A percentile compares a stretch with the other conserved stretches of the same genome.
These are phyloP conservation scores for Stentor coeruleus DNA, from an alignment of 73 alveolate genomes.

Conservation along the genomic window DNA sequence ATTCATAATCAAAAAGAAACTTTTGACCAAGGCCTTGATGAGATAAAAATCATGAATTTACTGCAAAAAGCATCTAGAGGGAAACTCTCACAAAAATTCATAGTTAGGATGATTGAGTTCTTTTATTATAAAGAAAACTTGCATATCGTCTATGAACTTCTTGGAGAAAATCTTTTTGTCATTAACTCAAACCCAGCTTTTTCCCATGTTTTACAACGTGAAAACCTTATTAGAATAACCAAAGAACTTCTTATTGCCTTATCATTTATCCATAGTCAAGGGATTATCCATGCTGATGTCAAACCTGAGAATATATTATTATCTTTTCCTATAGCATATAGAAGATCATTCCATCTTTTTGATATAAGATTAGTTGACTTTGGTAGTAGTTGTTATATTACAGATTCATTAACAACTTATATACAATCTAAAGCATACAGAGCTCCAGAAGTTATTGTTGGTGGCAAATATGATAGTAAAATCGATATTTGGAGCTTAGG, in stretches of 20 bases:
- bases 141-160: slow-evolving; percentile 36
- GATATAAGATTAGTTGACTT: slow-evolving; percentile 29
- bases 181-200: not conserved
- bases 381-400: slow-evolving; percentile 20
- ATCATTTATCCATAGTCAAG: slow-evolving; percentile 53
- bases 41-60: slow-evolving; percentile 11
- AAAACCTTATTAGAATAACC: not conserved
- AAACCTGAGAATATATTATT: slow-evolving; percentile 68
- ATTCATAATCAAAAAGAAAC: slow-evolving; percentile 26
- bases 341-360: slow-evolving; percentile 7
- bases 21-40: slow-evolving; percentile 32
- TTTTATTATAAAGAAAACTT: slow-evolving; percentile 56
- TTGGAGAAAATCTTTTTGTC: slow-evolving; percentile 27
- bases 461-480: slow-evolving; percentile 80
- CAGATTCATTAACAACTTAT: slow-evolving; percentile 11
- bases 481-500: slow-evolving; percentile 82
- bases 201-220: slow-evolving; percentile 9
- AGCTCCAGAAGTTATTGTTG: slow-evolving; percentile 65
- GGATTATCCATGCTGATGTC: slow-evolving; percentile 63
- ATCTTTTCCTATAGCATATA: not conserved
- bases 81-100: not conserved
- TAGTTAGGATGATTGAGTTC: slow-evolving; percentile 42
- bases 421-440: slow-evolving; percentile 25
- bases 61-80: not conserved
- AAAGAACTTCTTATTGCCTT: slow-evolving; percentile 32